phyloP scores from a whole-genome alignment of 176 grass and related monocot genomes.

The Oryza officinalis region DNA sequence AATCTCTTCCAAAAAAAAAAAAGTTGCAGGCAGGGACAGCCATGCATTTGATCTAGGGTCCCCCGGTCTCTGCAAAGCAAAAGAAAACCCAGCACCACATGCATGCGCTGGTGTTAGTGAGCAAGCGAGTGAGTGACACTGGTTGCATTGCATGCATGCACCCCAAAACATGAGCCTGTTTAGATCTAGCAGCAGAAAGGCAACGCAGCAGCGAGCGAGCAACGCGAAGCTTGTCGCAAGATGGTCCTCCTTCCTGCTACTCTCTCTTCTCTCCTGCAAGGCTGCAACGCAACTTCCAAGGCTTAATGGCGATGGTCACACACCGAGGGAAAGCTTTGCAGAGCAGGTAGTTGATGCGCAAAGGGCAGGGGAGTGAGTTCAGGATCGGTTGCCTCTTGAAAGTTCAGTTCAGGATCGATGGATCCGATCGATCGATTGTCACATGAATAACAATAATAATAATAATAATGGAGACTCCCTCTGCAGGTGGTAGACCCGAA shows the following conservation, averaged over 20 bases:
- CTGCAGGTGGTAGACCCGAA: not conserved
- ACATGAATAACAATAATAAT: not conserved
- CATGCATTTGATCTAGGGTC: not conserved
- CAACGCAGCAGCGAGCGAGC: not conserved
- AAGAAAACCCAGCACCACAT: not conserved
- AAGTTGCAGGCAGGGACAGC: not conserved
- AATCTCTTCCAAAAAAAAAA: not conserved
- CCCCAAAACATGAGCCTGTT: not conserved
- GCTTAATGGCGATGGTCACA: not conserved
- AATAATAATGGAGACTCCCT: not conserved
- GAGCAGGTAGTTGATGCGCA: not conserved
- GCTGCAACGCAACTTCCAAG: not conserved
- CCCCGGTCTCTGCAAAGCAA: not conserved
- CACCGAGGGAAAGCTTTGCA: not conserved
- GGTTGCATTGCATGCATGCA: not conserved
- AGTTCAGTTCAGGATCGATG: not conserved
- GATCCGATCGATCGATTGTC: not conserved
- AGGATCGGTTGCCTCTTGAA: not conserved
- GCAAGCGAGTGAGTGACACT: not conserved
- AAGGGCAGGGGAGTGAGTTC: not conserved
- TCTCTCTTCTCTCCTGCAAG: not conserved
- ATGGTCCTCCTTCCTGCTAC: not conserved
- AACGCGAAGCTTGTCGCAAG: not conserved
- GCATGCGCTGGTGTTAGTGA: not conserved
- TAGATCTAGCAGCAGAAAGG: conserved; percentile 6